Evolutionary conservation across 805 yeast species (phyloP).

Genomic region (Torulaspora franciscae): DNA sequence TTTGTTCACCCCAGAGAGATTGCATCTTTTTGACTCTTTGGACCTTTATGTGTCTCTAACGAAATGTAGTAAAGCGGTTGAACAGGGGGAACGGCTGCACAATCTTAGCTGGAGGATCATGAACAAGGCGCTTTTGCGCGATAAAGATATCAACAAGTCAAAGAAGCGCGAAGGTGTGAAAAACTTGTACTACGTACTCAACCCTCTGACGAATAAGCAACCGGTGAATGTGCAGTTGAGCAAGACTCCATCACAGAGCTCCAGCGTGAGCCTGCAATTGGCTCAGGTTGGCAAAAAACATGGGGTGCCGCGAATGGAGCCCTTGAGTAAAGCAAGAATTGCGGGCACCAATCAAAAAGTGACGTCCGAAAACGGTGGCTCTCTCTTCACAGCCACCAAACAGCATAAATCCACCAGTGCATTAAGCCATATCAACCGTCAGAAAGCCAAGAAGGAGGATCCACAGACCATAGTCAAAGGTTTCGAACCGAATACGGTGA

Average conservation of each 20-base stretch:
- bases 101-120: constrained; percentile 35
- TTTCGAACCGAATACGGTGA: constrained; percentile 23
- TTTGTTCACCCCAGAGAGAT: constrained; percentile 31
- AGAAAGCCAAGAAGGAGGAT: constrained; percentile 13
- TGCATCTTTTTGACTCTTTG: constrained; percentile 31
- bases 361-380: background rate
- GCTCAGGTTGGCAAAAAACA: background rate
- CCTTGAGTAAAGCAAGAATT: constrained; percentile 1
- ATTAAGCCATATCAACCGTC: constrained; percentile 6
- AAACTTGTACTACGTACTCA: constrained; percentile 30
- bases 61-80: constrained; percentile 22
- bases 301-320: constrained; percentile 1
- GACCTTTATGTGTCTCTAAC: constrained; percentile 31
- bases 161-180: constrained; percentile 36
- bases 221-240: constrained; percentile 7
- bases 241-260: background rate
- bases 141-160: constrained; percentile 26
- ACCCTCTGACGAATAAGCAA: constrained; percentile 15
- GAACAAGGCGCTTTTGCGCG: constrained; percentile 30
- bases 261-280: constrained; percentile 6
- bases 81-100: constrained; percentile 34
- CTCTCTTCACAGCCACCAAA: constrained; percentile 5
- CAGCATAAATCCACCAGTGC: constrained; percentile 11
- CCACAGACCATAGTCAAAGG: constrained; percentile 26
- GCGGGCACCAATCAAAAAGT: background rate